Percentiles rank a stretch among this genome's conserved stretches.
Evolutionary conservation across 73 alveolate species (phyloP).

Genomic region (Tetrahymena malaccensis): DNA sequence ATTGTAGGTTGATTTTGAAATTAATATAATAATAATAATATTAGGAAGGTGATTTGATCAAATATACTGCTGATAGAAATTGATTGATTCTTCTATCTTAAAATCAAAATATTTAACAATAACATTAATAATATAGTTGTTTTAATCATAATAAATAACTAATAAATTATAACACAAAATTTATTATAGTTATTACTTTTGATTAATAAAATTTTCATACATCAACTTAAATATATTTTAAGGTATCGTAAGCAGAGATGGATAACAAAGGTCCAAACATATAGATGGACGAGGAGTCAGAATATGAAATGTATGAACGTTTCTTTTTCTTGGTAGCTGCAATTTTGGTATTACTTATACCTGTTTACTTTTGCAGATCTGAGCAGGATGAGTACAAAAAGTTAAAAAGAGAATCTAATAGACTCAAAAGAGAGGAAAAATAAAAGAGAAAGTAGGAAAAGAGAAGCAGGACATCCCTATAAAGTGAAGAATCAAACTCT

Average conservation of each 20-base stretch:
- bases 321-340: neutral
- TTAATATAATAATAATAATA: neutral
- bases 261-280: neutral
- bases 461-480: neutral
- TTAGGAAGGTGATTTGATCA: neutral
- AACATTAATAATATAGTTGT: neutral
- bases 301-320: neutral
- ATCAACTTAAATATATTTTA: no score
- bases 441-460: neutral
- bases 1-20: neutral
- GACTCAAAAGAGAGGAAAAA: neutral
- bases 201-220: no score
- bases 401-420: neutral
- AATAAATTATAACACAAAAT: no score
- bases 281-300: neutral
- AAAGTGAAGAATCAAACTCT: neutral
- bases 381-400: neutral
- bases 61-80: neutral
- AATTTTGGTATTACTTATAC: no score
- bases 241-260: neutral
- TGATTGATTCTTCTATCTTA: neutral
- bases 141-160: neutral
- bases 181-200: no score
- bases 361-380: neutral
- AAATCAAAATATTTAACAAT: neutral